A percentile compares a stretch with the other conserved stretches of the same genome.
Evolutionary conservation across 305 asterid genomes (phyloP).

Genomic region (Fraxinus angustifolia): DNA sequence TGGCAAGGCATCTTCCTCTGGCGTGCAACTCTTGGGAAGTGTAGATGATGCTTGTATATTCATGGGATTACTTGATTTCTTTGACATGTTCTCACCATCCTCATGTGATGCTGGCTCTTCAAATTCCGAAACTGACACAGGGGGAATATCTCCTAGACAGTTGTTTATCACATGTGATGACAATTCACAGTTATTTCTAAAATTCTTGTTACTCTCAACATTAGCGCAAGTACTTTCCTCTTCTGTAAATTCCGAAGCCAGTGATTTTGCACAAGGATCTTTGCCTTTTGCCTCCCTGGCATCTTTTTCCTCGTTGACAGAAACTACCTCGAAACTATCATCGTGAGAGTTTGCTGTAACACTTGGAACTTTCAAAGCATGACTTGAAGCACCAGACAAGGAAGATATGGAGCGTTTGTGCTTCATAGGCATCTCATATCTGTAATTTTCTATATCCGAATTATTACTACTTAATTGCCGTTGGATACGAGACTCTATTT

Average conservation of each 20-base stretch:
- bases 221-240: constrained; percentile 43
- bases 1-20: constrained; percentile 41
- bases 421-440: constrained; percentile 43
- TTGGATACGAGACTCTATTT: constrained; percentile 43
- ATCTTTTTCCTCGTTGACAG: constrained; percentile 33
- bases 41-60: constrained; percentile 35
- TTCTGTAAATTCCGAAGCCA: constrained; percentile 46
- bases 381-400: constrained; percentile 68
- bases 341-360: constrained; percentile 46
- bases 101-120: constrained; percentile 47
- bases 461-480: constrained; percentile 66
- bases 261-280: constrained; percentile 34
- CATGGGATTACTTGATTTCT: constrained; percentile 25
- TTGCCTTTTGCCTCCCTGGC: constrained; percentile 27
- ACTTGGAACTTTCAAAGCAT: constrained; percentile 44
- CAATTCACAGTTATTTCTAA: too few relatives aligned
- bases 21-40: constrained; percentile 33
- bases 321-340: constrained; percentile 43
- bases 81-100: constrained; percentile 33
- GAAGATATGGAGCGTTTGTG: constrained; percentile 70
- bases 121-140: constrained; percentile 31
- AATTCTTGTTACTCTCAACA: constrained; percentile 40
- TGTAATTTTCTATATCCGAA: constrained; percentile 58
- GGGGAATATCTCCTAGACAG: constrained; percentile 33
- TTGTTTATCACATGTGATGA: constrained; percentile 29